These are phyloP conservation scores for Allium cepa DNA, from an alignment of 106 monocot species.

Conservation along the genomic window DNA sequence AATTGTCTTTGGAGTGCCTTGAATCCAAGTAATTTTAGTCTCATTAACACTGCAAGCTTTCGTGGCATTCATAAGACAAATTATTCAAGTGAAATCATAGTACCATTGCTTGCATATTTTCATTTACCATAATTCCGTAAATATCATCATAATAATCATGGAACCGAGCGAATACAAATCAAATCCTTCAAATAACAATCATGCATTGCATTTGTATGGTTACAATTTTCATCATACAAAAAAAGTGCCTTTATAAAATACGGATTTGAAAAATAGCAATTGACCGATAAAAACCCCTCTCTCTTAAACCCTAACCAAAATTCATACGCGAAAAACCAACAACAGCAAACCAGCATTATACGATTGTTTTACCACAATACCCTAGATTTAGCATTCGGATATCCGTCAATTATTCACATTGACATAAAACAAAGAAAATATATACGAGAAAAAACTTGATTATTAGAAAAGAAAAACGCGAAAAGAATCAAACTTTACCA, in stretches of 20 bases:
- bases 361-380: neutral
- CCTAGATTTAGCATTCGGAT: neutral
- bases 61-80: no score
- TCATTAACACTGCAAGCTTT: no score
- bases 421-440: neutral
- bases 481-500: constrained; percentile 9
- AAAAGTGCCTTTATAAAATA: neutral
- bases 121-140: no score
- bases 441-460: neutral
- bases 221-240: neutral
- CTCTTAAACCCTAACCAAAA: neutral
- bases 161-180: no score
- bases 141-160: no score
- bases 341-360: neutral
- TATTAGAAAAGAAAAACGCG: neutral
- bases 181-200: no score
- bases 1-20: no score
- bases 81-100: no score
- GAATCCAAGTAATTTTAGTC: no score
- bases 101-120: no score
- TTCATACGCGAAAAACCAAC: neutral
- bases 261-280: neutral
- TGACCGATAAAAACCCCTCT: neutral
- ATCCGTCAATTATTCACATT: constrained; percentile 2
- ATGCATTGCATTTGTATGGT: no score